Conservation (phyloP, 768 basidiomycete species). For the Coprinopsis sp. region DNA sequence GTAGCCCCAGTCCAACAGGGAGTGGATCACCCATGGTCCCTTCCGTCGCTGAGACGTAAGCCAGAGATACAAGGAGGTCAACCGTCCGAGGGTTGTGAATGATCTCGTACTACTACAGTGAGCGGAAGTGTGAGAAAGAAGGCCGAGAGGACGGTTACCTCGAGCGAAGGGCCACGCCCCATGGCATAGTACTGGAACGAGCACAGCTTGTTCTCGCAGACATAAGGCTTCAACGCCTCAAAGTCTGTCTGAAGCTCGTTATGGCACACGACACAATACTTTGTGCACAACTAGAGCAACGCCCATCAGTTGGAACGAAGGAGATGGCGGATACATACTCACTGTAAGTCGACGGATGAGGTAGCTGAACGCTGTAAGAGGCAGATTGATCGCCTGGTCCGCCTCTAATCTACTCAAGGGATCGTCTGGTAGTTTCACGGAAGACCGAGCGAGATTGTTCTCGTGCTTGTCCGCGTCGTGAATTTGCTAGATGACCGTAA, state of each 20-base stretch:
- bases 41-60: constrained; percentile 53
- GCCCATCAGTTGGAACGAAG: no score
- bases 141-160: constrained; percentile 34
- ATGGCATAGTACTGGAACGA: constrained; percentile 65
- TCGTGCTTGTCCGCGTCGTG: constrained; percentile 43
- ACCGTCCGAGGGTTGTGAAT: constrained; percentile 58
- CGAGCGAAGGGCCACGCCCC: constrained; percentile 62
- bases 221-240: constrained; percentile 68
- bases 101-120: constrained; percentile 55
- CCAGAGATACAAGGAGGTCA: constrained; percentile 63
- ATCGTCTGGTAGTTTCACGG: constrained; percentile 50
- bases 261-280: constrained; percentile 75
- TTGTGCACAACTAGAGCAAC: constrained; percentile 64
- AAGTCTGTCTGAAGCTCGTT: constrained; percentile 46
- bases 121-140: background rate
- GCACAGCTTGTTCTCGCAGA: constrained; percentile 63
- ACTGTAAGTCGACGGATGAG: constrained; percentile 61
- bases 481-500: constrained; percentile 25
- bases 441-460: constrained; percentile 25
- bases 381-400: constrained; percentile 47
- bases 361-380: constrained; percentile 60
- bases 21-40: constrained; percentile 51
- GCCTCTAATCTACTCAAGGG: constrained; percentile 36
- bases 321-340: constrained; percentile 15
- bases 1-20: constrained; percentile 56